Evolutionary conservation across 805 yeast species (phyloP), one percentile per base, ranked within the genome.

Genomic region (Candida patagonica): DNA sequence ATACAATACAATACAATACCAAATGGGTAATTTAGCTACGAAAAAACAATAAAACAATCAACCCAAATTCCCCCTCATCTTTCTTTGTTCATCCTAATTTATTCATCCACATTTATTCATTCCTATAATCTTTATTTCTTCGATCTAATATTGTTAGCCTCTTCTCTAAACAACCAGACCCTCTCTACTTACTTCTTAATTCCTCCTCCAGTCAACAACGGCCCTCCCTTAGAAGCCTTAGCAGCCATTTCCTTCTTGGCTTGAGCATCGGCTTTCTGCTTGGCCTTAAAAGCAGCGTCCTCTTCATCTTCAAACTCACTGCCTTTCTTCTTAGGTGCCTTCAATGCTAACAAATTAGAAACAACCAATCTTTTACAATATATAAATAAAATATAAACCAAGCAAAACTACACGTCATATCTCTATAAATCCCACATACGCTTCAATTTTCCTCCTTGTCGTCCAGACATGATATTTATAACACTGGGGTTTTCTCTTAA

Each of bases 401-500:
- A 15, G 31, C 10, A 15, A 12, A 15, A 12, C 31, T 12, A 6
- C 5, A 6, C 31, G 13, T 10, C 15, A 3, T 8, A 29, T 29
- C 31, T n/a, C 10, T n/a, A 10, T 12, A 15, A 17, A 4, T 26
- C 16, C 5, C 27, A 65, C 76, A 45, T 57, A 67, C 87, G 96
- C 77, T 88, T 88, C 44, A 88, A 78, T 63, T 88, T 88, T 57
- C 96, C 96, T 59, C 96, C 96, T 71, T 88, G 96, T 70, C 96
- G 87, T 55, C 95, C 87, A 37, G 95, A 86, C 95, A 87, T 86
- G 33, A 20, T 29, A 9, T n/a, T 12, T 4, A 15, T 29, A 15
- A 5, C 13, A 4, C 15, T 4, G n/a, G n/a, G n/a, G n/a, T n/a
- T n/a, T n/a, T n/a, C n/a, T n/a, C n/a, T n/a, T n/a, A n/a, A n/a